Evolutionary conservation across 495 filamentous ascomycete genomes (phyloP).

Genomic region (Tetracladium marchalianum): DNA sequence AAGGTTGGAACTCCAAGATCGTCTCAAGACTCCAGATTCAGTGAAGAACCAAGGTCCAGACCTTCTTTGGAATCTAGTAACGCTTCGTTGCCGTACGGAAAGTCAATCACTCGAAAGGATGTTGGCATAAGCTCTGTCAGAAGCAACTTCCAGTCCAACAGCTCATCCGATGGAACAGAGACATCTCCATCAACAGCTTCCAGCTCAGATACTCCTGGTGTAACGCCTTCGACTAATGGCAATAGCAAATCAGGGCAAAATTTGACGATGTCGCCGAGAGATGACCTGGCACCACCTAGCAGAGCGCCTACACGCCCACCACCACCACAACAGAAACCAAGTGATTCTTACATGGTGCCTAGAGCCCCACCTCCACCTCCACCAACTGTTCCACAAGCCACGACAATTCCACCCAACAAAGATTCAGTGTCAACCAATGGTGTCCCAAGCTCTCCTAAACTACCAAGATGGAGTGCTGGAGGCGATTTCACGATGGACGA

Average conservation of each 20-base stretch:
- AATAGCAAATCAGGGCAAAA: slow-evolving; percentile 21
- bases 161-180: slow-evolving; percentile 14
- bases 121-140: slow-evolving; percentile 15
- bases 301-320: slow-evolving; percentile 16
- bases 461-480: slow-evolving; percentile 62
- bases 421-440: slow-evolving; percentile 7
- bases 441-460: slow-evolving; percentile 48
- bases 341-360: slow-evolving; percentile 52
- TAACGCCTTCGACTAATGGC: slow-evolving; percentile 29
- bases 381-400: slow-evolving; percentile 25
- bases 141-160: slow-evolving; percentile 10
- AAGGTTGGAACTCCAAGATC: slow-evolving; percentile 33
- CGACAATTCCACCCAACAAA: slow-evolving; percentile 45
- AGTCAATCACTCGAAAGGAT: slow-evolving; percentile 38
- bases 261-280: slow-evolving; percentile 4
- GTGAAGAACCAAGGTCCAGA: slow-evolving; percentile 34
- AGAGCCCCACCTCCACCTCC: slow-evolving; percentile 53
- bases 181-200: slow-evolving; percentile 19
- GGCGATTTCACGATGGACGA: slow-evolving; percentile 85
- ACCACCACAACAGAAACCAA: slow-evolving; percentile 32
- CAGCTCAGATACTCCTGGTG: slow-evolving; percentile 18
- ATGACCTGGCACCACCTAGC: slow-evolving; percentile 14
- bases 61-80: slow-evolving; percentile 30
- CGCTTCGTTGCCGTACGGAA: slow-evolving; percentile 16
- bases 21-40: slow-evolving; percentile 36